Conservation (phyloP, 345 rosid genomes). For the Sisymbrium irio region DNA sequence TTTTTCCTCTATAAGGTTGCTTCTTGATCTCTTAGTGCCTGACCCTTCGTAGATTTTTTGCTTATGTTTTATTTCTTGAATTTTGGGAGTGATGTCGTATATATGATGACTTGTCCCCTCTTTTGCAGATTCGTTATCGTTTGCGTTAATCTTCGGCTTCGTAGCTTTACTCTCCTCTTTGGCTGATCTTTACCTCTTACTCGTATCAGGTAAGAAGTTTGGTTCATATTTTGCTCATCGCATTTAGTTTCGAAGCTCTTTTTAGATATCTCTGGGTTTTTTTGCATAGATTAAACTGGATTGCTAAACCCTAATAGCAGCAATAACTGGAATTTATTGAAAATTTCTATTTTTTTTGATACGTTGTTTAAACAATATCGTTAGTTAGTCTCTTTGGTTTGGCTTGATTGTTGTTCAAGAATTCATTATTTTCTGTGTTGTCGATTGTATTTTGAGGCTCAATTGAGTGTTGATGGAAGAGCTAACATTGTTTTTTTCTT, state of each 20-base stretch:
- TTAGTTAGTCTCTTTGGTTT: neutral
- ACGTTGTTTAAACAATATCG: neutral
- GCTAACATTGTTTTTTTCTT: conserved; percentile 87
- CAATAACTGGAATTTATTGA: neutral
- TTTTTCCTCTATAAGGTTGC: neutral
- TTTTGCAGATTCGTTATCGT: conserved; percentile 13
- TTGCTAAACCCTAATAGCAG: neutral
- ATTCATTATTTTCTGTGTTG: neutral
- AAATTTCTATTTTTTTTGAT: neutral
- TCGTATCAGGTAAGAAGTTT: conserved; percentile 38
- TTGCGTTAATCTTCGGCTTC: neutral
- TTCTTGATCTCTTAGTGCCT: neutral
- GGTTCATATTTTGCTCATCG: conserved; percentile 14
- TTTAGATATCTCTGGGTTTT: neutral
- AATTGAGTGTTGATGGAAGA: conserved; percentile 39
- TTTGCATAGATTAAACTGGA: neutral
- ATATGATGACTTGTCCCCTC: neutral
- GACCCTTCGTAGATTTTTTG: neutral
- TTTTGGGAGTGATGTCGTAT: neutral
- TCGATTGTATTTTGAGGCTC: neutral
- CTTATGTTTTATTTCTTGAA: neutral
- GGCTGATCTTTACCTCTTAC: neutral
- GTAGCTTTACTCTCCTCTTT: neutral
- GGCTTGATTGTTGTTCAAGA: neutral
- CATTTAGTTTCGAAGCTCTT: neutral